These are phyloP conservation scores for Pestalotiopsis sp. DNA, from an alignment of 2,329 filamentous ascomycete species.

Conservation along the genomic window DNA sequence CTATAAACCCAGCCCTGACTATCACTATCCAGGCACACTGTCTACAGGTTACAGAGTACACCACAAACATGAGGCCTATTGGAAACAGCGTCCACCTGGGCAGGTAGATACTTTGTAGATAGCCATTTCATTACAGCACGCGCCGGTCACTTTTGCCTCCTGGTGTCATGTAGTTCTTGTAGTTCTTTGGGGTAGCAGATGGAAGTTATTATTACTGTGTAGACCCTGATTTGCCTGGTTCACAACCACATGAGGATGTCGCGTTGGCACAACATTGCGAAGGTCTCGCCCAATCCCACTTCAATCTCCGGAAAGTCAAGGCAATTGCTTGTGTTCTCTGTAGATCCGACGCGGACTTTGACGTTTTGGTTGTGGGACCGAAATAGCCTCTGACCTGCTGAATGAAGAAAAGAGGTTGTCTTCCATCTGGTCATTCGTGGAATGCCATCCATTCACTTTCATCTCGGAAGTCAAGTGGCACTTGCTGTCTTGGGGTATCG, in stretches of 20 bases:
- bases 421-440: constrained; percentile 8
- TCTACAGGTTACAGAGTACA: background rate
- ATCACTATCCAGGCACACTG: background rate
- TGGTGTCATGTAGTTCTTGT: background rate
- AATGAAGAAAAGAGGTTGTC: background rate
- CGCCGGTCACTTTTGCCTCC: background rate
- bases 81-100: too few relatives aligned
- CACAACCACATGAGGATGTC: background rate
- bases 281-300: background rate
- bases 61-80: too few relatives aligned
- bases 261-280: background rate
- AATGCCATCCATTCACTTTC: background rate
- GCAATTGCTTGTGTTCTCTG: background rate
- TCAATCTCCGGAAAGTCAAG: background rate
- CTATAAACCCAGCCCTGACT: background rate
- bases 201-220: too few relatives aligned
- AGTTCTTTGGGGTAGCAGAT: too few relatives aligned
- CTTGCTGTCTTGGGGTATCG: constrained; percentile 4
- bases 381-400: background rate
- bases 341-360: background rate
- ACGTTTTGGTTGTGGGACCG: background rate
- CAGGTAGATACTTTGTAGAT: background rate
- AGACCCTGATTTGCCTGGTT: background rate
- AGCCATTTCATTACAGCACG: background rate
- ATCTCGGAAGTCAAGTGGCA: constrained; percentile 8